Evolutionary conservation across 805 yeast genomes (phyloP).

Genomic region (Dipodascopsis uninucleata): DNA sequence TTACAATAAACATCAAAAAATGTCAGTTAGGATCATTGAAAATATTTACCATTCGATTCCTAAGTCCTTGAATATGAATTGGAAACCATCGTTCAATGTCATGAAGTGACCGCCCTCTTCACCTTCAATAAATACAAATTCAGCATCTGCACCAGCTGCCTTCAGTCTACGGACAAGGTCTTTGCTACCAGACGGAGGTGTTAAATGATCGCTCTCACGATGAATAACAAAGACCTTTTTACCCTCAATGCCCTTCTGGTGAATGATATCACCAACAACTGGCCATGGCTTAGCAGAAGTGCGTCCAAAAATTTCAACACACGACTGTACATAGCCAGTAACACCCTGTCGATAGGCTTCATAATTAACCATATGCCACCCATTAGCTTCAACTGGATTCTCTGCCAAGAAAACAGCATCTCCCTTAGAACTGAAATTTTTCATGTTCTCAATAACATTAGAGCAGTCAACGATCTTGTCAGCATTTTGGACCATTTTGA

Average conservation of each 20-base stretch:
- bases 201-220: conserved; percentile 18
- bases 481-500: conserved; percentile 12
- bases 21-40: too few relatives aligned
- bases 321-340: conserved; percentile 20
- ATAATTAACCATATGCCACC: conserved; percentile 26
- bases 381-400: conserved; percentile 24
- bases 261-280: conserved; percentile 22
- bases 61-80: conserved; percentile 19
- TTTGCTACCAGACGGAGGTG: conserved; percentile 17
- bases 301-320: conserved; percentile 26
- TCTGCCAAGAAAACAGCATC: conserved; percentile 20
- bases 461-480: conserved; percentile 18
- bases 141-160: conserved; percentile 28
- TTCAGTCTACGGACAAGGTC: conserved; percentile 20
- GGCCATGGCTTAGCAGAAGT: conserved; percentile 22
- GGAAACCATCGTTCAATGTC: conserved; percentile 24
- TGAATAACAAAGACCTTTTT: conserved; percentile 21
- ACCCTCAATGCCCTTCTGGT: conserved; percentile 20
- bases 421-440: conserved; percentile 13
- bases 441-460: conserved; percentile 21
- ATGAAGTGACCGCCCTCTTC: conserved; percentile 27
- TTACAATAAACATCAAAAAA: too few relatives aligned
- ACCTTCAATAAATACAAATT: conserved; percentile 18
- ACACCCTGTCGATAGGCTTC: conserved; percentile 27
- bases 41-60: too few relatives aligned